Conservation (phyloP, 805 yeast genomes). For the Metschnikowia gelsemii region DNA sequence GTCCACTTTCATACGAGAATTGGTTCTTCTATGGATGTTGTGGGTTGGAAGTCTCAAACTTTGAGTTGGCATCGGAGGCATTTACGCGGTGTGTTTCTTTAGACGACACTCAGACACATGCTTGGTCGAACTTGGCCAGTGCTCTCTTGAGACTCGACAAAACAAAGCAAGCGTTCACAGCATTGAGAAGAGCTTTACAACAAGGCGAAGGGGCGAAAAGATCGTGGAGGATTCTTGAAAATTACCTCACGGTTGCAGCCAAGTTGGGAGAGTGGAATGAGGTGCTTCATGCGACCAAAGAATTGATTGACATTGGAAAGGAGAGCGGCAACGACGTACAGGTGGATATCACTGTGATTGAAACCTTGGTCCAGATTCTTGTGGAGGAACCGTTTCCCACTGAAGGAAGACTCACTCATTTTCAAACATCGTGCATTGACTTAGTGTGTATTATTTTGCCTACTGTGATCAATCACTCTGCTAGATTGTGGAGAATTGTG, state of each 20-base stretch:
- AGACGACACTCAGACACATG: slow-evolving; percentile 74
- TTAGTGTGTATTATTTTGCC: slow-evolving; percentile 72
- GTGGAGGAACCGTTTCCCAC: slow-evolving; percentile 50
- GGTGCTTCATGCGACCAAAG: slow-evolving; percentile 71
- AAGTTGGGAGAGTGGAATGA: slow-evolving; percentile 87
- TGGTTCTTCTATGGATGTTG: slow-evolving; percentile 94
- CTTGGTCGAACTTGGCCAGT: slow-evolving; percentile 92
- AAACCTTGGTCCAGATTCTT: slow-evolving; percentile 66
- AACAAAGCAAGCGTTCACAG: slow-evolving; percentile 76
- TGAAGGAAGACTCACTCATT: slow-evolving; percentile 49
- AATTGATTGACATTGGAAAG: slow-evolving; percentile 56
- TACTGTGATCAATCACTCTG: slow-evolving; percentile 59
- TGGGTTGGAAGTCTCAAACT: slow-evolving; percentile 71
- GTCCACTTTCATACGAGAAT: slow-evolving; percentile 73
- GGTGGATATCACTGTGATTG: slow-evolving; percentile 73
- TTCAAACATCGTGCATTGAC: slow-evolving; percentile 67
- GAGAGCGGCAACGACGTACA: slow-evolving; percentile 60
- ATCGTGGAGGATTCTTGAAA: slow-evolving; percentile 91
- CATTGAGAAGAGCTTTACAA: slow-evolving; percentile 75
- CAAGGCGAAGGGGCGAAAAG: slow-evolving; percentile 62
- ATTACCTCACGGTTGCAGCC: slow-evolving; percentile 77
- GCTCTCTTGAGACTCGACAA: slow-evolving; percentile 66
- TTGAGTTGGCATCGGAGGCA: slow-evolving; percentile 82
- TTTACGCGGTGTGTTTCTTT: slow-evolving; percentile 86
- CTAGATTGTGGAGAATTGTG: slow-evolving; percentile 79